Conservation (phyloP, 306 rosid genomes). For the Prunus salicina region DNA sequence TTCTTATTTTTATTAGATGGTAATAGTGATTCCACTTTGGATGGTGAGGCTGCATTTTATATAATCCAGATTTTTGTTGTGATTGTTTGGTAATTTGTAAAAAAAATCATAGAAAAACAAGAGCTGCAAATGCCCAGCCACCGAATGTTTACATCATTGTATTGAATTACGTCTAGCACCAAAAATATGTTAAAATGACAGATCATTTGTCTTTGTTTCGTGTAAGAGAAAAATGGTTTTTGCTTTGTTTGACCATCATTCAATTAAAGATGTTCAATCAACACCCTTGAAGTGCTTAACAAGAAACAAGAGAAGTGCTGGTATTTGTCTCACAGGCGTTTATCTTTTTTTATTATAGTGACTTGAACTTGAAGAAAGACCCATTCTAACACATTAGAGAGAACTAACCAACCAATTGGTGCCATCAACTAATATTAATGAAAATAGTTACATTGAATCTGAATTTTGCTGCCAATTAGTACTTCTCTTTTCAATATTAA, state of each 20-base stretch:
- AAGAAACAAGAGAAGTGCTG: background rate
- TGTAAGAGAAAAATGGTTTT: background rate
- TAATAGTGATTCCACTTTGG: constrained; percentile 7
- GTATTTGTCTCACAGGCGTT: too few species aligned
- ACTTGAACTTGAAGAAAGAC: too few species aligned
- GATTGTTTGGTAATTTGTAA: background rate
- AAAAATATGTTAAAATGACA: background rate
- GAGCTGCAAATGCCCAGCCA: background rate
- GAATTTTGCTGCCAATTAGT: too few species aligned
- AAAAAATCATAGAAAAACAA: background rate
- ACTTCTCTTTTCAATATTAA: too few species aligned
- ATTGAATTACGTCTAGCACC: too few species aligned
- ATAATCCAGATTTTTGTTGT: background rate
- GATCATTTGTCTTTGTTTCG: background rate
- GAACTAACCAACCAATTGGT: too few species aligned
- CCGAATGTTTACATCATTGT: background rate
- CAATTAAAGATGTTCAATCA: background rate
- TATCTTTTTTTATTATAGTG: too few species aligned
- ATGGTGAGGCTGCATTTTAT: background rate
- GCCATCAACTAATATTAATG: too few species aligned
- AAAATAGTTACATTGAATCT: too few species aligned
- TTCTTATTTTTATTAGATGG: background rate
- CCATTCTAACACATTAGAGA: too few species aligned
- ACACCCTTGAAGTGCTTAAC: constrained; percentile 2
- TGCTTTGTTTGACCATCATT: background rate